Conservation (phyloP, 179 eudicot genomes). For the Silene coronaria region DNA sequence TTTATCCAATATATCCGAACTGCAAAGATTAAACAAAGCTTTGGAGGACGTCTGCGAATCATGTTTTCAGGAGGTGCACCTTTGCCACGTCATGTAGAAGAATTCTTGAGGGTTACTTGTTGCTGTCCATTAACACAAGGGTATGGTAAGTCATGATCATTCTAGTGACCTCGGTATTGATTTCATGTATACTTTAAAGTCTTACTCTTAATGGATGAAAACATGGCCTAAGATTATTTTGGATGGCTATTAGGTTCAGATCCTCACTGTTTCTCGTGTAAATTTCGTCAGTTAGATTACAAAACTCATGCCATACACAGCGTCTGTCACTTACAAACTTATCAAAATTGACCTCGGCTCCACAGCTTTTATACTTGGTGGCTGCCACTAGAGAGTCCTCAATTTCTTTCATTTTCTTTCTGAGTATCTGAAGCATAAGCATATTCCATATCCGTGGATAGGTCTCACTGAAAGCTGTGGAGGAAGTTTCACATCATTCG, state of each 20-base stretch:
- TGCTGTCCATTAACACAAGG: constrained; percentile 74
- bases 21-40: constrained; percentile 70
- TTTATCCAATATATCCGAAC: constrained; percentile 3
- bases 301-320: neutral
- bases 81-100: constrained; percentile 81
- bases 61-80: constrained; percentile 96
- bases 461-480: constrained; percentile 95
- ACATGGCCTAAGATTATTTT: neutral
- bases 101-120: constrained; percentile 83
- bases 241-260: constrained; percentile 12
- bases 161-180: neutral
- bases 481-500: constrained; percentile 77
- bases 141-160: constrained; percentile 52
- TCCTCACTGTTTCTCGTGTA: neutral
- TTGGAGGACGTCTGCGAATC: constrained; percentile 81
- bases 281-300: neutral
- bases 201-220: neutral
- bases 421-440: constrained; percentile 4
- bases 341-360: neutral
- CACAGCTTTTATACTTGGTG: neutral
- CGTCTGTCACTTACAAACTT: neutral
- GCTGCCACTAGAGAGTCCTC: neutral
- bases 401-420: no score
- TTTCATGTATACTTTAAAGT: neutral
- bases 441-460: constrained; percentile 14